These are phyloP conservation scores for Schwanniomyces polymorphus DNA, from an alignment of 805 yeast genomes.

Conservation along the genomic window DNA sequence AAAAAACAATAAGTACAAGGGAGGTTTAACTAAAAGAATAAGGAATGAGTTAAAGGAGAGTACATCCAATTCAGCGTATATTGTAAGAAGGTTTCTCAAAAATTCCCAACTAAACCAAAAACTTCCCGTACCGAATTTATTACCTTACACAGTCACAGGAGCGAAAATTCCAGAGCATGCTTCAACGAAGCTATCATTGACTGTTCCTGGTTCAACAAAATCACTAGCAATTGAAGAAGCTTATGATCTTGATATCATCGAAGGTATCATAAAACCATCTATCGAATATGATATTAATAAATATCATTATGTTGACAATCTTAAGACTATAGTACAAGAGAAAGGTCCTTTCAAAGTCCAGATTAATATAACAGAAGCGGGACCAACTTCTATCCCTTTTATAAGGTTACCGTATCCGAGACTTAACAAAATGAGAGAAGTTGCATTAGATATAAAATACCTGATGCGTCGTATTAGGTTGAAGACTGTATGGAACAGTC, in stretches of 20 bases:
- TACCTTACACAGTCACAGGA: slow-evolving; percentile 25
- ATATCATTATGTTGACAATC: slow-evolving; percentile 18
- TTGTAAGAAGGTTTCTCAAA: slow-evolving; percentile 28
- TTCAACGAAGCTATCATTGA: slow-evolving; percentile 7
- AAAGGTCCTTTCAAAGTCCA: slow-evolving; percentile 39
- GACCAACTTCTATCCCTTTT: slow-evolving; percentile 27
- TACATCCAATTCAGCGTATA: slow-evolving; percentile 5
- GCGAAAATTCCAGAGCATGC: slow-evolving; percentile 6
- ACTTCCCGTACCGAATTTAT: slow-evolving; percentile 31
- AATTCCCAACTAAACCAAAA: slow-evolving; percentile 20
- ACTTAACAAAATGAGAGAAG: slow-evolving; percentile 13
- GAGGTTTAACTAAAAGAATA: not conserved
- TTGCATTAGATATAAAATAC: slow-evolving; percentile 32
- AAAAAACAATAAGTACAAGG: not conserved
- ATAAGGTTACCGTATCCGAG: slow-evolving; percentile 23
- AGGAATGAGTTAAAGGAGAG: slow-evolving; percentile 2
- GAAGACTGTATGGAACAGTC: slow-evolving; percentile 27
- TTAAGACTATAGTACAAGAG: slow-evolving; percentile 20
- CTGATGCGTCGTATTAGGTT: slow-evolving; percentile 25
- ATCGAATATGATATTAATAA: slow-evolving; percentile 34
- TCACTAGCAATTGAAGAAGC: slow-evolving; percentile 18
- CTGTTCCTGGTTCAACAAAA: slow-evolving; percentile 24
- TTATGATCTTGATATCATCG: slow-evolving; percentile 33
- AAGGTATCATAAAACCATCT: slow-evolving; percentile 30
- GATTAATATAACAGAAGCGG: slow-evolving; percentile 29